Base-by-base conservation (phyloP, 192 early-diverging fungal species). In the Phycomyces blakesleeanus region DNA sequence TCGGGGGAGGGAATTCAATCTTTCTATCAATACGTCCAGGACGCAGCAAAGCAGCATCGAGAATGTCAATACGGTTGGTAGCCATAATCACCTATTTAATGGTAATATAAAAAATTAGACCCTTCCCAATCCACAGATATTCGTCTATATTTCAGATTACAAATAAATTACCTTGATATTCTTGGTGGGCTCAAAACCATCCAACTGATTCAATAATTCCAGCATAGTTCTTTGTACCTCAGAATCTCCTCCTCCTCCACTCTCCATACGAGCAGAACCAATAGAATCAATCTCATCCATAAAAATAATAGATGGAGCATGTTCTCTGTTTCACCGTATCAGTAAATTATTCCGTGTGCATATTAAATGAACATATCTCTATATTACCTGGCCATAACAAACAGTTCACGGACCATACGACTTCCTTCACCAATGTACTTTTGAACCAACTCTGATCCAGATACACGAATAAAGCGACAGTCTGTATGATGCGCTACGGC, bases 221-320 rank as follows among this genome's bases (percentile, higher is more conserved):
- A 94, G 75, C 92, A 94, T 94, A 6, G 92, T 94, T 59, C 92
- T 82, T 69, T 94, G 92, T 25, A 94, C 92, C 80, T 94, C 92
- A 53, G 89, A 91, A 68, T 94, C 92, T 38, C 92, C 91, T 37
- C 89, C 85, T 18, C 83, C 83, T 42, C 89, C 87, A 24, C 81
- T 81, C 50, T 92, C 91, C 34, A 88, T 88, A 62, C 92, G 87
- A 26, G 91, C 89, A 25, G 90, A 91, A 58, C 92, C 92, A 72
- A 94, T 93, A 4, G 89, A 91, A 71, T 94, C 92, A 57, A 94
- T 92, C 73, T 94, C 92, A 73, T 94, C 92, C 91, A 94, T 92
- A 57, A 94, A 94, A 63, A 94, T 93, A 66, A 93, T 94, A 24
- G 91, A 93, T 37, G 92, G 92, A 2, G 92, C 92, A 60, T 94